Evolutionary conservation across 2,329 filamentous ascomycete species (phyloP), one percentile per base, ranked within the genome.

Genomic region (Elsinoe australis): DNA sequence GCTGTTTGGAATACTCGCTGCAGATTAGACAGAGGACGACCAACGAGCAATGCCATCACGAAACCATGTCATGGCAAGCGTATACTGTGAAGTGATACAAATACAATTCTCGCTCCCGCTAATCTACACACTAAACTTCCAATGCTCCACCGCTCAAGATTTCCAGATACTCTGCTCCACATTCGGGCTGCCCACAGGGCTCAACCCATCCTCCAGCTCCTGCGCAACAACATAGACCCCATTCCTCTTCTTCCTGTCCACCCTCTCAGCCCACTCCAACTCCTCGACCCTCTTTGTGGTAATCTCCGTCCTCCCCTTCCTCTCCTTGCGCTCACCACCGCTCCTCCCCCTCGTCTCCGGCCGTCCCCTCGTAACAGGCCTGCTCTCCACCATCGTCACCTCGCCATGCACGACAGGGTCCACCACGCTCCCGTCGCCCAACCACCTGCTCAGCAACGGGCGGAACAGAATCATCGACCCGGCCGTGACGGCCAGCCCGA

Each of bases 1-100:
- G 53, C 65, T 95, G 19, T 95, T 95, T 67, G 87, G 85, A 2
- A 68, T 94, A 49, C 67, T 95, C 54, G 73, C 72, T 3, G 49
- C 24, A 10, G 24, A 12, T 18, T 47, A 47, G 29, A 18, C 19
- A 12, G 5, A 9, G 18, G 15, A 38, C 4, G 19, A 38, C 34
- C 19, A 17, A 22, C 12, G 10, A 38, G 4, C 10, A 38, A 18
- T 38, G 34, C 9, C 8, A 15, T 17, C 18, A 41, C 18, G n/a
- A n/a, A n/a, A n/a, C n/a, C n/a, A n/a, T n/a, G n/a, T n/a, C n/a
- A n/a, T n/a, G n/a, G n/a, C n/a, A n/a, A n/a, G n/a, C n/a, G n/a
- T n/a, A n/a, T n/a, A n/a, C n/a, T n/a, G n/a, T n/a, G n/a, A n/a
- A n/a, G n/a, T n/a, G n/a, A n/a, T n/a, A n/a, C n/a, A n/a, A n/a